Base-by-base conservation (phyloP, 495 filamentous ascomycete genomes). In the Bacidia gigantensis region DNA sequence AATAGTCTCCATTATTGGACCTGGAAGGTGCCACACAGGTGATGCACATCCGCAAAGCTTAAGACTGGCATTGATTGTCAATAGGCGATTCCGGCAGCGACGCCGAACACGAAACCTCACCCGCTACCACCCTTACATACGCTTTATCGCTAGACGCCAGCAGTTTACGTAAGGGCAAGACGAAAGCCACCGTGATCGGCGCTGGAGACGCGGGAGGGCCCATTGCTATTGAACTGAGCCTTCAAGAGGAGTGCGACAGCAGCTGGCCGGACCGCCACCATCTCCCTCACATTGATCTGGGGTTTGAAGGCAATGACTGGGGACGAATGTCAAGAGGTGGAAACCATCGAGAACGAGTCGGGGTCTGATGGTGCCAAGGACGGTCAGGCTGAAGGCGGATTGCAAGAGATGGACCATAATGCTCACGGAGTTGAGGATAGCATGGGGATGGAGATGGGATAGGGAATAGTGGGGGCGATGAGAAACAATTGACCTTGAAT, bases 381-480 rank as follows among this genome's bases (percentile, higher is more conserved):
- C 43, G 43, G 43, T 46, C 43, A 46, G 43, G 43, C 18, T 46
- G 43, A 46, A 46, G 2, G 26, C 43, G 11, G 43, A 22, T 46
- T 24, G 11, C 2, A 46, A 3, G 18, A 22, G n/a, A 46, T 20
- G 5, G 43, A 18, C n/a, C n/a, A n/a, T n/a, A n/a, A n/a, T n/a
- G 43, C 2, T 21, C 23, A 10, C 26, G 17, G 5, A 24, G 43
- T 24, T 46, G 18, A 46, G 18, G 18, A 46, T 46, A 24, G 43
- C 43, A 20, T 46, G 2, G 17, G 43, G 14, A 46, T 24, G 43
- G 26, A 22, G 2, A 46, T 46, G 43, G 3, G 43, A 24, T 17
- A 3, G 43, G 26, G 43, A n/a, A n/a, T n/a, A n/a, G n/a, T n/a
- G n/a, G n/a, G n/a, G n/a, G n/a, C n/a, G n/a, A n/a, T n/a, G n/a